Percentiles rank a stretch among this genome's conserved stretches.
Evolutionary conservation across 2,329 filamentous ascomycete genomes (phyloP).

Genomic region (Clonostachys rosea): DNA sequence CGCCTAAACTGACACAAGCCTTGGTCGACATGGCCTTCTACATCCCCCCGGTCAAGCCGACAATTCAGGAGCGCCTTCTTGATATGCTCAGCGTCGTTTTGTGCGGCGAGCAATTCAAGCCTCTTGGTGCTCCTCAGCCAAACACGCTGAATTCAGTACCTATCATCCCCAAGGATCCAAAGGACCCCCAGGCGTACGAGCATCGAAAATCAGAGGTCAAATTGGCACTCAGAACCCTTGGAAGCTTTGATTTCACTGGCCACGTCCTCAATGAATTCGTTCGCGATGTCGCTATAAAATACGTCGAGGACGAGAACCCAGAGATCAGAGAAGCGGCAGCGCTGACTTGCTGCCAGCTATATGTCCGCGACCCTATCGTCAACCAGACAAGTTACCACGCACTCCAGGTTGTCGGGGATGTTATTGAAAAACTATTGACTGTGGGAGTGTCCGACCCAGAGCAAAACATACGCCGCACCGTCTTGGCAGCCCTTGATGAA

Average conservation of each 20-base stretch:
- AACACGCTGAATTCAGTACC: conserved; percentile 79
- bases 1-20: conserved; percentile 88
- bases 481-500: conserved; percentile 83
- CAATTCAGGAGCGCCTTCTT: conserved; percentile 87
- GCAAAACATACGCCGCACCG: conserved; percentile 81
- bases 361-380: conserved; percentile 94
- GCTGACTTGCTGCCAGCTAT: conserved; percentile 95
- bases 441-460: conserved; percentile 92
- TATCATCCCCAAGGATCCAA: conserved; percentile 80
- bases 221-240: conserved; percentile 86
- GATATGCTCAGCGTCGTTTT: conserved; percentile 94
- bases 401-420: conserved; percentile 93
- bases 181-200: conserved; percentile 78
- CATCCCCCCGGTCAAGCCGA: conserved; percentile 88
- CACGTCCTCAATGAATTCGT: conserved; percentile 98
- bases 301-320: conserved; percentile 92
- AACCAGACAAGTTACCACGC: conserved; percentile 97
- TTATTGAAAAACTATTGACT: conserved; percentile 93
- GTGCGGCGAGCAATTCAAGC: conserved; percentile 87
- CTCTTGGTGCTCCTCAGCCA: conserved; percentile 79
- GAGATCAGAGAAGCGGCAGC: conserved; percentile 93
- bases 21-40: conserved; percentile 99
- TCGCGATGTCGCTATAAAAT: conserved; percentile 94
- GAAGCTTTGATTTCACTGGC: conserved; percentile 93
- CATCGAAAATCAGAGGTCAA: conserved; percentile 83